Conservation (phyloP, 2,329 filamentous ascomycete genomes). For the Fusarium lyarnte region DNA sequence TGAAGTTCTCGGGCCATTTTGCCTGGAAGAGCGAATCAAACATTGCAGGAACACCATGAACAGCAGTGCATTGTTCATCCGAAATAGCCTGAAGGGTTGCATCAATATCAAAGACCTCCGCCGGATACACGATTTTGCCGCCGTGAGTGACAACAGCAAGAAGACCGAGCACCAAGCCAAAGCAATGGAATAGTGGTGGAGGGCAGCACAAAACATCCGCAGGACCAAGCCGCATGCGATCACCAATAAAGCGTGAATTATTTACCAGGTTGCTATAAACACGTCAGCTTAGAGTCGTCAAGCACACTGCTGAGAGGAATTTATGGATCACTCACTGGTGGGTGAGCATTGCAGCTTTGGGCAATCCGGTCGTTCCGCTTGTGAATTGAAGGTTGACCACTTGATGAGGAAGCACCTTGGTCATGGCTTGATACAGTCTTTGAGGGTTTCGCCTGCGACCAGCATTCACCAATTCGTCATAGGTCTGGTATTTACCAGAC, state of each 20-base stretch:
- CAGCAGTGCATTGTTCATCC: conserved; percentile 74
- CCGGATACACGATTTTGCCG: conserved; percentile 78
- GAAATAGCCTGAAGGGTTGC: conserved; percentile 74
- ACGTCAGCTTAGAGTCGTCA: conserved; percentile 4
- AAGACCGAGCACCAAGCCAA: conserved; percentile 80
- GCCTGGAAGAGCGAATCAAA: conserved; percentile 73
- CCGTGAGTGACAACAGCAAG: conserved; percentile 79
- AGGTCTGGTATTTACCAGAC: conserved; percentile 65
- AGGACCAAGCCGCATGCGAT: conserved; percentile 75
- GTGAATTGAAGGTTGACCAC: conserved; percentile 81
- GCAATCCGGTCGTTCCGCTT: conserved; percentile 76
- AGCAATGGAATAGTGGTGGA: conserved; percentile 87
- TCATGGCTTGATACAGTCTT: conserved; percentile 62
- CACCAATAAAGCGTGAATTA: conserved; percentile 76
- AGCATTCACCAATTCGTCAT: conserved; percentile 65
- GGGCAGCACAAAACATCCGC: conserved; percentile 81
- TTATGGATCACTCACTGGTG: conserved; percentile 63
- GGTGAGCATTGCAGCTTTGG: conserved; percentile 80
- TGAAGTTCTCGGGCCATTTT: conserved; percentile 52
- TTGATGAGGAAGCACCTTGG: conserved; percentile 68
- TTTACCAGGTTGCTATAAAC: conserved; percentile 65
- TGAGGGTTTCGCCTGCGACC: conserved; percentile 61
- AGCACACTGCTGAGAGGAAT: not conserved
- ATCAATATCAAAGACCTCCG: conserved; percentile 75
- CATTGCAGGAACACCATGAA: conserved; percentile 88